These are phyloP conservation scores for Calonectria henricotiae DNA, from an alignment of 2,329 filamentous ascomycete genomes.

Conservation along the genomic window DNA sequence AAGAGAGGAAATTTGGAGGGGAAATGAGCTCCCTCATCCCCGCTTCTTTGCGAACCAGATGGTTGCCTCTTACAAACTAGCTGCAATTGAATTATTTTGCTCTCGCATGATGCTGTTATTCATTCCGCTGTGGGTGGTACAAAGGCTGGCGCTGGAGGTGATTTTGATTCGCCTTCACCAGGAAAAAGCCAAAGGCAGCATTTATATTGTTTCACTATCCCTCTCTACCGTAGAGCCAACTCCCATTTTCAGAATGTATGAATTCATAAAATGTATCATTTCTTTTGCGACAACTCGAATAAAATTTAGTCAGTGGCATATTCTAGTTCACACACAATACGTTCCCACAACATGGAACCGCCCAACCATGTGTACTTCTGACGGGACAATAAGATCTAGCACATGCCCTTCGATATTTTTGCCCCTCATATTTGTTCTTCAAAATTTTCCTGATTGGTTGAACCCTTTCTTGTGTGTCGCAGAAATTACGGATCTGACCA, in stretches of 20 bases:
- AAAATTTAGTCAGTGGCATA: neutral
- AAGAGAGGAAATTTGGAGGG: neutral
- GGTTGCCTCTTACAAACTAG: neutral
- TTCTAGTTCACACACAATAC: neutral
- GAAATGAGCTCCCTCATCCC: neutral
- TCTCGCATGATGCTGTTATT: slow-evolving; percentile 4
- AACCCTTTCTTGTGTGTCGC: neutral
- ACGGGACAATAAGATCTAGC: neutral
- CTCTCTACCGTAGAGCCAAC: neutral
- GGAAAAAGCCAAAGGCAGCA: slow-evolving; percentile 3
- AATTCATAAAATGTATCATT: neutral
- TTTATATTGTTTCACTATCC: slow-evolving; percentile 3
- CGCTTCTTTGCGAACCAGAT: neutral
- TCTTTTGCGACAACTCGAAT: neutral
- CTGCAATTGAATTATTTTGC: neutral
- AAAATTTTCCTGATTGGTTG: neutral
- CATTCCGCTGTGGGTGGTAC: neutral
- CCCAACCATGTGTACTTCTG: neutral
- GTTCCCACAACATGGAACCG: neutral
- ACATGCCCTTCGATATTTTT: neutral
- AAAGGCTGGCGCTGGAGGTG: neutral
- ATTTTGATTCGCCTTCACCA: slow-evolving; percentile 1
- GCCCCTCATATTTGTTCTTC: neutral
- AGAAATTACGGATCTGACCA: neutral
- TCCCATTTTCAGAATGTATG: neutral